Percentiles rank a stretch among this genome's conserved stretches.
These are phyloP conservation scores for Neonectria magnoliae DNA, from an alignment of 2,329 filamentous ascomycete genomes.

Conservation along the genomic window DNA sequence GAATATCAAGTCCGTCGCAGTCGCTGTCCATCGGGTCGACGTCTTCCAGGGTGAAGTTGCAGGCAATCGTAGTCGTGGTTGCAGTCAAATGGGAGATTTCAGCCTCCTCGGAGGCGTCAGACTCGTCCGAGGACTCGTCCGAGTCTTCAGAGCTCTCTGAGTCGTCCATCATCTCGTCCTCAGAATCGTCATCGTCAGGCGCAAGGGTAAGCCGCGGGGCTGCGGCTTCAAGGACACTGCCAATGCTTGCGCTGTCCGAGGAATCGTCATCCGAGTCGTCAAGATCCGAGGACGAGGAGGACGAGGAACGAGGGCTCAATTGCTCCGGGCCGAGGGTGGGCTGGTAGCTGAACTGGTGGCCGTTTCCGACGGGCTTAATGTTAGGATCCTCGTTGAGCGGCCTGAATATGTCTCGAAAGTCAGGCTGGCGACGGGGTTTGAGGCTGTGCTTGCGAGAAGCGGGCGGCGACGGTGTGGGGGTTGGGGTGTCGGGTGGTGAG, in stretches of 20 bases:
- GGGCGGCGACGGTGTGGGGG: slow-evolving; percentile 53
- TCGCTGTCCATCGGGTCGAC: slow-evolving; percentile 58
- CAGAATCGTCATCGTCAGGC: slow-evolving; percentile 27
- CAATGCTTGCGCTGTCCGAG: slow-evolving; percentile 43
- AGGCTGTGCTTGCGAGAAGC: slow-evolving; percentile 47
- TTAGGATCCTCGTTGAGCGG: slow-evolving; percentile 49
- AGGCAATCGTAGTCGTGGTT: slow-evolving; percentile 31
- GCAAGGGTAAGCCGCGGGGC: slow-evolving; percentile 27
- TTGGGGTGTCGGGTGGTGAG: slow-evolving; percentile 61
- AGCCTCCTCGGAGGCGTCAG: slow-evolving; percentile 38
- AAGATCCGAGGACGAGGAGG: slow-evolving; percentile 42
- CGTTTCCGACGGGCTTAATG: slow-evolving; percentile 55
- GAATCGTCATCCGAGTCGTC: slow-evolving; percentile 43
- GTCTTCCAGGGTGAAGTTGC: slow-evolving; percentile 57
- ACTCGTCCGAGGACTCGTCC: slow-evolving; percentile 19
- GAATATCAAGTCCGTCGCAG: slow-evolving; percentile 53
- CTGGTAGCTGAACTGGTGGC: slow-evolving; percentile 56
- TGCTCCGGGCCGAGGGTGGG: slow-evolving; percentile 48
- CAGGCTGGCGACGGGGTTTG: slow-evolving; percentile 46
- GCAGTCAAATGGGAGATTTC: slow-evolving; percentile 35
- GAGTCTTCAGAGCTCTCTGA: slow-evolving; percentile 30
- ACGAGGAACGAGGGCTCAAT: slow-evolving; percentile 50
- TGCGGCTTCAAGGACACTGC: slow-evolving; percentile 39
- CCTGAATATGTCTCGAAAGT: slow-evolving; percentile 45
- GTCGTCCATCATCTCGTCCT: slow-evolving; percentile 29